Percentiles rank a stretch among this genome's conserved stretches.
These are phyloP conservation scores for Trichosanthes truncata DNA, from an alignment of 306 rosid species.

Conservation along the genomic window DNA sequence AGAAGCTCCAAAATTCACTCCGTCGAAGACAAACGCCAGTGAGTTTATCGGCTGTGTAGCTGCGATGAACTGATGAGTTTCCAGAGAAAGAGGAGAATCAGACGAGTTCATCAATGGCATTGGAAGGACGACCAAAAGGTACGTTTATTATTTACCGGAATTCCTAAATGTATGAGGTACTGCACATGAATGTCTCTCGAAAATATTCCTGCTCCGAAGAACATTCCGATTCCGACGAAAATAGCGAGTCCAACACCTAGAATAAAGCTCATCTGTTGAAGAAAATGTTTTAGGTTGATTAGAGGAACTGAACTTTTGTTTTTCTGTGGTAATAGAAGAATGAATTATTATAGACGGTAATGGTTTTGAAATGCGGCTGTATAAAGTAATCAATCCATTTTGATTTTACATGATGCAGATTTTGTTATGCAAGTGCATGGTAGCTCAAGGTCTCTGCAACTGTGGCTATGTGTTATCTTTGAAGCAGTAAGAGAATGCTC, in stretches of 20 bases:
- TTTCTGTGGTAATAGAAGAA: neutral
- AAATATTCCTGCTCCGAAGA: constrained; percentile 73
- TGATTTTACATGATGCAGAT: neutral
- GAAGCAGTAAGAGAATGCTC: neutral
- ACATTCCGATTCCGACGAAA: constrained; percentile 62
- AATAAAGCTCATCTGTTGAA: constrained; percentile 57
- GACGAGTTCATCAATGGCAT: neutral
- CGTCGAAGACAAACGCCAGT: constrained; percentile 85
- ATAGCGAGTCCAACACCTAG: constrained; percentile 69
- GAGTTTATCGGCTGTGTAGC: constrained; percentile 92
- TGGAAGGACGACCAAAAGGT: neutral
- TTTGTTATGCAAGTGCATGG: neutral
- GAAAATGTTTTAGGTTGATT: neutral
- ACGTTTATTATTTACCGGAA: constrained; percentile 44
- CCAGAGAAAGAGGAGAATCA: neutral
- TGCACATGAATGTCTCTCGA: constrained; percentile 54
- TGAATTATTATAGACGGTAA: neutral
- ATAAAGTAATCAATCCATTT: neutral
- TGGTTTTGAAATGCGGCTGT: neutral
- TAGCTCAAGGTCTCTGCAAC: neutral
- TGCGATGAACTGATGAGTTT: constrained; percentile 65
- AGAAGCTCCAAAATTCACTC: constrained; percentile 91
- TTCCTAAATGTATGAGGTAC: constrained; percentile 55
- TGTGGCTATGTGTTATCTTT: neutral
- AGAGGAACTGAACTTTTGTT: neutral